Conservation (phyloP, 2,329 filamentous ascomycete genomes). For the Chrysoporthe deuterocubensis region DNA sequence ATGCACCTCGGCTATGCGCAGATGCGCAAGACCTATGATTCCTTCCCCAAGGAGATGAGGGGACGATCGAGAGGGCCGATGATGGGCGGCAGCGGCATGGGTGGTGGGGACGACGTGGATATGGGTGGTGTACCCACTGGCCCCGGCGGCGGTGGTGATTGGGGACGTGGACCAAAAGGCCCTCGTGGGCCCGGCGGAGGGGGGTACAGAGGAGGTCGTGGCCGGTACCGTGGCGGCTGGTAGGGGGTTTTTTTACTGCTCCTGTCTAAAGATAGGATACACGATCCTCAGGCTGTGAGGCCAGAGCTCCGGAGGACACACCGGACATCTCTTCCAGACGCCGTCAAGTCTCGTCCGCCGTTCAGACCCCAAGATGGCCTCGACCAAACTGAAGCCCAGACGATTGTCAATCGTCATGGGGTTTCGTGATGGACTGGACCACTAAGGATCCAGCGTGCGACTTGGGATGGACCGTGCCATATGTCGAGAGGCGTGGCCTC, state of each 20-base stretch:
- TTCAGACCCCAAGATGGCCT: background rate
- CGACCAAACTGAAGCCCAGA: background rate
- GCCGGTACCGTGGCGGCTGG: conserved; percentile 55
- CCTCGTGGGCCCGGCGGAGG: conserved; percentile 56
- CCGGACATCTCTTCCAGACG: background rate
- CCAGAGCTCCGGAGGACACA: background rate
- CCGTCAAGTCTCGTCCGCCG: background rate
- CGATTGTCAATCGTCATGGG: background rate
- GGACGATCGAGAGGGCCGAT: conserved; percentile 66
- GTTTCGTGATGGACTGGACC: background rate
- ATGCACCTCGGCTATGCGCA: conserved; percentile 98
- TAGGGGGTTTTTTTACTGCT: conserved; percentile 33
- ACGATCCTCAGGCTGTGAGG: background rate
- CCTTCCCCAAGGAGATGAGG: conserved; percentile 85
- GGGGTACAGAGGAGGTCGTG: conserved; percentile 41
- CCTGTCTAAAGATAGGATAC: too few species aligned
- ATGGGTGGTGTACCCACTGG: conserved; percentile 52
- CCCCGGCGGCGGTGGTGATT: conserved; percentile 46
- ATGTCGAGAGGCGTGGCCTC: background rate
- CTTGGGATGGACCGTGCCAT: background rate
- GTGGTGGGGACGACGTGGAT: conserved; percentile 44
- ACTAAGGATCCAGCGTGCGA: background rate
- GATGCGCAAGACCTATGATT: conserved; percentile 92
- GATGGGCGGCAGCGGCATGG: conserved; percentile 49
- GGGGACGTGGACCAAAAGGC: conserved; percentile 52